Evolutionary conservation across 352 stramenopile species (phyloP).

Genomic region (Pythium myriotylum): DNA sequence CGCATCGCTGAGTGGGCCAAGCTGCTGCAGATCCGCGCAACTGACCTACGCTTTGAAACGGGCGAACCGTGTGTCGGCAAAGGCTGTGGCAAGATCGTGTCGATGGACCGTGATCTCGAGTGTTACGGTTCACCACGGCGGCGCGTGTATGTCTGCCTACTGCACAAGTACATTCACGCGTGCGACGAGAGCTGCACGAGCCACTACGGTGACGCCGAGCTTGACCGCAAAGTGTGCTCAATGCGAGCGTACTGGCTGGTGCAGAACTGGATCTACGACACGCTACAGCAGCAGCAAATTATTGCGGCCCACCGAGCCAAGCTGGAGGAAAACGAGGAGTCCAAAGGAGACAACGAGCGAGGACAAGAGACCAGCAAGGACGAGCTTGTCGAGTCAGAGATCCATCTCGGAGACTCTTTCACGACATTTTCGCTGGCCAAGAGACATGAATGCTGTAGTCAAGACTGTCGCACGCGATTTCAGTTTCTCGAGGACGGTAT

Average conservation of each 20-base stretch:
- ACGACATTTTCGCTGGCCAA: slow-evolving; percentile 60
- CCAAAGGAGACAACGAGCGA: slow-evolving; percentile 28
- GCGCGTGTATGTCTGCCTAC: slow-evolving; percentile 74
- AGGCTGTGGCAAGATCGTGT: slow-evolving; percentile 78
- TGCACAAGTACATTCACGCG: slow-evolving; percentile 84
- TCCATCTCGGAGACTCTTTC: slow-evolving; percentile 60
- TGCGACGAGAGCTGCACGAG: slow-evolving; percentile 79
- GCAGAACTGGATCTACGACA: slow-evolving; percentile 81
- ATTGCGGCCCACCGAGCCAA: slow-evolving; percentile 13
- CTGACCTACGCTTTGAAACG: slow-evolving; percentile 73
- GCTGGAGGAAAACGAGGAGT: slow-evolving; percentile 19
- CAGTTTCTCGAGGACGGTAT: slow-evolving; percentile 79
- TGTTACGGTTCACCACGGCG: slow-evolving; percentile 67
- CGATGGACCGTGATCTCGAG: slow-evolving; percentile 79
- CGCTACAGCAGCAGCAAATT: slow-evolving; percentile 41
- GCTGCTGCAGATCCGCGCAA: slow-evolving; percentile 59
- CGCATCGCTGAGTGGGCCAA: slow-evolving; percentile 74
- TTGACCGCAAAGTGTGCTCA: slow-evolving; percentile 65
- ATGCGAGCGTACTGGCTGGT: slow-evolving; percentile 81
- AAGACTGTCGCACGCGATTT: slow-evolving; percentile 42
- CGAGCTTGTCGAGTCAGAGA: slow-evolving; percentile 48
- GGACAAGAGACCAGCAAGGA: slow-evolving; percentile 19
- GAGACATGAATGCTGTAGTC: slow-evolving; percentile 39
- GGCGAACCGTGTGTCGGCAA: slow-evolving; percentile 60
- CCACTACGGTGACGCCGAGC: slow-evolving; percentile 50